A percentile compares a stretch with the other conserved stretches of the same genome.
Conservation (phyloP, 805 yeast genomes). For the Metschnikowia shivogae region DNA sequence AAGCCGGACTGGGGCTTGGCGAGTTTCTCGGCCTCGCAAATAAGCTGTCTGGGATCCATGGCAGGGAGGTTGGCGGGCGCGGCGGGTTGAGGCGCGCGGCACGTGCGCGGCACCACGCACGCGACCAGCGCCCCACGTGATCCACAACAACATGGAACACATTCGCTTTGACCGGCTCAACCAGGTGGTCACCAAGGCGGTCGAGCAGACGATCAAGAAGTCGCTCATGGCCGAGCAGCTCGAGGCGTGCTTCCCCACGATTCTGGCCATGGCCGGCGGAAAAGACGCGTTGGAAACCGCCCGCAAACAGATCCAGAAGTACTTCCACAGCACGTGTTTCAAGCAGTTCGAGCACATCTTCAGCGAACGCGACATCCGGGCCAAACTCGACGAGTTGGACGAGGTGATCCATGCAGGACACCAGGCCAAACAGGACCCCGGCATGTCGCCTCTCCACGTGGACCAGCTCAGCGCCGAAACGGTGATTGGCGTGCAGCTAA, state of each 20-base stretch:
- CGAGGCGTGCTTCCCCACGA: constrained; percentile 50
- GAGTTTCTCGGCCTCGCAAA: constrained; percentile 41
- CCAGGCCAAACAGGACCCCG: constrained; percentile 19
- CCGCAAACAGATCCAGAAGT: constrained; percentile 47
- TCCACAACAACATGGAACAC: constrained; percentile 10
- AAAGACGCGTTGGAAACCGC: constrained; percentile 43
- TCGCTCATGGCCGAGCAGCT: constrained; percentile 49
- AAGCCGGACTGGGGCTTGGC: constrained; percentile 65
- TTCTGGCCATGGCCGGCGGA: constrained; percentile 46
- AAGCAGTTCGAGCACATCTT: constrained; percentile 54
- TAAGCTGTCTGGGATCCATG: constrained; percentile 42
- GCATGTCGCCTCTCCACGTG: constrained; percentile 21
- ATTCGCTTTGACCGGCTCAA: constrained; percentile 49
- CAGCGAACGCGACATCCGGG: constrained; percentile 43
- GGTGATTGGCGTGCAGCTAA: constrained; percentile 30
- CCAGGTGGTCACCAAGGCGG: constrained; percentile 50
- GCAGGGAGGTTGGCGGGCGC: not conserved
- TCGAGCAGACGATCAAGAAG: constrained; percentile 48
- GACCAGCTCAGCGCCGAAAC: constrained; percentile 30
- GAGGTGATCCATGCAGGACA: constrained; percentile 43
- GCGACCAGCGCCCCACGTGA: not conserved
- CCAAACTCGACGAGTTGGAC: constrained; percentile 45
- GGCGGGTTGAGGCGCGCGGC: not conserved
- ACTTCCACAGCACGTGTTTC: constrained; percentile 46
- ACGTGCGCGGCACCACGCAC: too few relatives aligned